These are phyloP conservation scores for Phytophthora tubulina DNA, from an alignment of 352 stramenopile genomes.

Conservation along the genomic window DNA sequence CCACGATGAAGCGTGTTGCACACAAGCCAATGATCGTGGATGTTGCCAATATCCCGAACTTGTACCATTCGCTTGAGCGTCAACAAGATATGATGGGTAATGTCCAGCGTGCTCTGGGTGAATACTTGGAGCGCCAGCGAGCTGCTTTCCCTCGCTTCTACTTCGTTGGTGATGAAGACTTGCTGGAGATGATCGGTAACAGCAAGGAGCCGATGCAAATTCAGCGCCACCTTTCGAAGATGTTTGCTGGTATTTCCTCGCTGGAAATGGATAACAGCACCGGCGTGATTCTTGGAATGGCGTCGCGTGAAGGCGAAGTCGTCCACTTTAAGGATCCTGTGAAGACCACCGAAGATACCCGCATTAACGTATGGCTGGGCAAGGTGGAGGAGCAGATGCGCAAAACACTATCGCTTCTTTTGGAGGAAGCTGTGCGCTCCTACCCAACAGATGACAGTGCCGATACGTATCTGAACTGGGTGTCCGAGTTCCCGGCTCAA, in stretches of 20 bases:
- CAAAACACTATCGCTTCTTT: conserved; percentile 94
- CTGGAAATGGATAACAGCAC: conserved; percentile 85
- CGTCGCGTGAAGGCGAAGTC: conserved; percentile 99
- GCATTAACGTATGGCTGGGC: conserved; percentile 96
- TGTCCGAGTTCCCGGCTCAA: conserved; percentile 98
- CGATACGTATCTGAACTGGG: conserved; percentile 96
- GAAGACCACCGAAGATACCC: conserved; percentile 89
- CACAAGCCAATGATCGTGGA: conserved; percentile 98
- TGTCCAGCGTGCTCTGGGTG: conserved; percentile 99
- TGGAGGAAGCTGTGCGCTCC: conserved; percentile 93
- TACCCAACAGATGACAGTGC: conserved; percentile 80
- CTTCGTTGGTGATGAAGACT: conserved; percentile 99
- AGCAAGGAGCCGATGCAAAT: conserved; percentile 98
- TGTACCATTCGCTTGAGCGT: conserved; percentile 93
- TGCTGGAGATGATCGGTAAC: conserved; percentile 99
- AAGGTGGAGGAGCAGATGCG: conserved; percentile 98
- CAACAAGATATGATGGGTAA: conserved; percentile 98
- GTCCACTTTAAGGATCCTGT: conserved; percentile 95
- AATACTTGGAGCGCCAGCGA: conserved; percentile 99
- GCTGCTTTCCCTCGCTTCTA: conserved; percentile 99
- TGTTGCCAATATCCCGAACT: conserved; percentile 89
- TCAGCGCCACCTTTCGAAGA: conserved; percentile 97
- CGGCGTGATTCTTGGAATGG: conserved; percentile 93
- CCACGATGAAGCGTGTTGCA: conserved; percentile 98
- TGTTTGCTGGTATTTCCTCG: conserved; percentile 99